Evolutionary conservation across 164 flowering plant species (phyloP).

Genomic region (Aristolochia californica): DNA sequence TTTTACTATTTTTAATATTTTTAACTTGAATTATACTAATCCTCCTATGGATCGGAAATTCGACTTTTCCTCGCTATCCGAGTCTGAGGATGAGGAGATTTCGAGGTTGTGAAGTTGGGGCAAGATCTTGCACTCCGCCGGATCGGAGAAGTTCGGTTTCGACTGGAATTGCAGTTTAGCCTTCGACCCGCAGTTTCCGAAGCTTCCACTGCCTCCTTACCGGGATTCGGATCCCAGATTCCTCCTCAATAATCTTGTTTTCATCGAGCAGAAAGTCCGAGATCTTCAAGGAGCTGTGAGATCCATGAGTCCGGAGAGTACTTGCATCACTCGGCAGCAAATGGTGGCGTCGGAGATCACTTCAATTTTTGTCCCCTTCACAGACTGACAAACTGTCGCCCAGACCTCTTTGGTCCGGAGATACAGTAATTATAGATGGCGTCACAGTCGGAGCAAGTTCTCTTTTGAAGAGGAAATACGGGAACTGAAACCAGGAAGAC

Average conservation of each 20-base stretch:
- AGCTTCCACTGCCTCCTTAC: too few relatives aligned
- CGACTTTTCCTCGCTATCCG: too few relatives aligned
- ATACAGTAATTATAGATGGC: constrained; percentile 8
- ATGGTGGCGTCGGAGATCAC: constrained; percentile 4
- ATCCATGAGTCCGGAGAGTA: constrained; percentile 2
- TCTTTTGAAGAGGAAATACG: not conserved
- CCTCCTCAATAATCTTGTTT: constrained; percentile 6
- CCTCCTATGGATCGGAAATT: too few relatives aligned
- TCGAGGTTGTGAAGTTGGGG: too few relatives aligned
- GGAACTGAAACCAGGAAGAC: constrained; percentile 36
- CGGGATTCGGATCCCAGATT: not conserved
- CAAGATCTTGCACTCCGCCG: too few relatives aligned
- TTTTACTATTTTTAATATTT: too few relatives aligned
- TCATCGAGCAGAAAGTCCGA: constrained; percentile 9
- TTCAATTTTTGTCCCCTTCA: constrained; percentile 1
- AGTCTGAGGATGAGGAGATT: too few relatives aligned
- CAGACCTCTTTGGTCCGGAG: not conserved
- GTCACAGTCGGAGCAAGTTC: constrained; percentile 3
- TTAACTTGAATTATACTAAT: too few relatives aligned
- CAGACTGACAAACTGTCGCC: too few relatives aligned
- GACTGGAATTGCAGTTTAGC: too few relatives aligned
- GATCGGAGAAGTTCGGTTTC: too few relatives aligned
- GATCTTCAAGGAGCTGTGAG: constrained; percentile 6
- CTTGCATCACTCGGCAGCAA: not conserved
- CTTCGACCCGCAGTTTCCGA: too few relatives aligned